phyloP scores from a whole-genome alignment of 306 rosid species.

The Oemleria cerasiformis region DNA sequence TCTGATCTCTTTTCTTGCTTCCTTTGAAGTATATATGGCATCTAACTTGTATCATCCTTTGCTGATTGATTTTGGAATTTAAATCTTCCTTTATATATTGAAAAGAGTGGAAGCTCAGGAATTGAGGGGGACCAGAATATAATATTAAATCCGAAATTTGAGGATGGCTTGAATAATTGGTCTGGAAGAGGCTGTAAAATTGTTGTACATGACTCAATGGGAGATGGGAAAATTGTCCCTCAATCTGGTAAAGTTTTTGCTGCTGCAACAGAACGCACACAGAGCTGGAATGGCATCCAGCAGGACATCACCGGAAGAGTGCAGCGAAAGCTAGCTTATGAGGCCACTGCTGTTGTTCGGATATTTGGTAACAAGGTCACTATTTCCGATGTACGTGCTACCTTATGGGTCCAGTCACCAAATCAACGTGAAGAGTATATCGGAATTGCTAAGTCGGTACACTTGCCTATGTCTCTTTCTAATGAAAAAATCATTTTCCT shows the following conservation, averaged over 20 bases:
- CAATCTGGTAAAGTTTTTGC: constrained; percentile 70
- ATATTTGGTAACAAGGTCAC: constrained; percentile 77
- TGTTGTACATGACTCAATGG: constrained; percentile 65
- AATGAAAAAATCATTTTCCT: background rate
- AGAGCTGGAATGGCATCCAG: constrained; percentile 91
- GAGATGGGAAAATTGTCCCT: constrained; percentile 70
- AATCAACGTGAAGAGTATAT: constrained; percentile 80
- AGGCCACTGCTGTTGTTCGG: constrained; percentile 65
- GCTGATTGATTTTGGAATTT: constrained; percentile 19
- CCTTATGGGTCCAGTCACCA: constrained; percentile 70
- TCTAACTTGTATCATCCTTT: background rate
- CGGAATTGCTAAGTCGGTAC: constrained; percentile 77
- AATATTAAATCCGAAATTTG: constrained; percentile 65
- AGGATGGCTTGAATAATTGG: constrained; percentile 83
- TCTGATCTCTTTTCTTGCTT: background rate
- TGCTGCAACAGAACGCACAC: constrained; percentile 74
- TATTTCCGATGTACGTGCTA: constrained; percentile 65
- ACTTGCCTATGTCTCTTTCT: constrained; percentile 1
- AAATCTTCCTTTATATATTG: constrained; percentile 5
- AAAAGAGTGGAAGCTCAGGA: constrained; percentile 35
- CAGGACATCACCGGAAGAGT: constrained; percentile 86
- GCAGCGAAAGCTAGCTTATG: constrained; percentile 81
- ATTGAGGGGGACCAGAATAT: constrained; percentile 49
- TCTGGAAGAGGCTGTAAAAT: constrained; percentile 94
- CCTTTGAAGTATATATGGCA: background rate